phyloP scores from a whole-genome alignment of 2,329 filamentous ascomycete species.

The Phialophora macrospora region DNA sequence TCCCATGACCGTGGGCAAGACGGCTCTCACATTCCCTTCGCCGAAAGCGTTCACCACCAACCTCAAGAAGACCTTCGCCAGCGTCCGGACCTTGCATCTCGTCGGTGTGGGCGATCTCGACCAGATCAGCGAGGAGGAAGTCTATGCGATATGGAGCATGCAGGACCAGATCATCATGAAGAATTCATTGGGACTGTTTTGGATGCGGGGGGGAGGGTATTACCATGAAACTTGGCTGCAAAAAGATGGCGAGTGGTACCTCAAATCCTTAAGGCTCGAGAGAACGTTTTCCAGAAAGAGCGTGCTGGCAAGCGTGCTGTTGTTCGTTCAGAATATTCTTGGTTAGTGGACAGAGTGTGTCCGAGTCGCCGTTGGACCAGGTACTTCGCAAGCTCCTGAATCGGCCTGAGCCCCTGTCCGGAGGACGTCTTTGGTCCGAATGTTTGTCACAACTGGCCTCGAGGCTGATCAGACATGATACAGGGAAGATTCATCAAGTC shows the following conservation, averaged over 20 bases:
- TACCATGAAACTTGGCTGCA: slow-evolving; percentile 6
- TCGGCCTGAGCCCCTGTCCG: too few species aligned
- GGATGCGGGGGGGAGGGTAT: slow-evolving; percentile 3
- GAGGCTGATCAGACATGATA: too few species aligned
- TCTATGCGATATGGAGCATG: slow-evolving; percentile 7
- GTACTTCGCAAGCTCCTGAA: too few species aligned
- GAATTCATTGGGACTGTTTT: not conserved
- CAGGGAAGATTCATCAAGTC: not conserved
- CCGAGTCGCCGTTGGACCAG: too few species aligned
- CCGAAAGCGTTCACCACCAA: not conserved
- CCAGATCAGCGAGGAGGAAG: not conserved
- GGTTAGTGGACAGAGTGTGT: too few species aligned
- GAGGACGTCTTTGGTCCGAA: too few species aligned
- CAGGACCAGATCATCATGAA: slow-evolving; percentile 7
- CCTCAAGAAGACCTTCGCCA: not conserved
- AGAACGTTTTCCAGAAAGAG: not conserved
- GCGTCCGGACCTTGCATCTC: not conserved
- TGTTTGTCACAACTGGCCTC: too few species aligned
- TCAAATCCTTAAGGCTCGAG: not conserved
- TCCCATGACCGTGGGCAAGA: not conserved
- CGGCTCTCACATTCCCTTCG: not conserved
- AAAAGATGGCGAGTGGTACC: slow-evolving; percentile 1
- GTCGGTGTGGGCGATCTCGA: slow-evolving; percentile 3
- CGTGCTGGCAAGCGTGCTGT: too few species aligned
- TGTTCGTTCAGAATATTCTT: too few species aligned